Evolutionary conservation across 805 yeast species (phyloP), one percentile per base, ranked within the genome.

Genomic region (Suhomyces vadensis): DNA sequence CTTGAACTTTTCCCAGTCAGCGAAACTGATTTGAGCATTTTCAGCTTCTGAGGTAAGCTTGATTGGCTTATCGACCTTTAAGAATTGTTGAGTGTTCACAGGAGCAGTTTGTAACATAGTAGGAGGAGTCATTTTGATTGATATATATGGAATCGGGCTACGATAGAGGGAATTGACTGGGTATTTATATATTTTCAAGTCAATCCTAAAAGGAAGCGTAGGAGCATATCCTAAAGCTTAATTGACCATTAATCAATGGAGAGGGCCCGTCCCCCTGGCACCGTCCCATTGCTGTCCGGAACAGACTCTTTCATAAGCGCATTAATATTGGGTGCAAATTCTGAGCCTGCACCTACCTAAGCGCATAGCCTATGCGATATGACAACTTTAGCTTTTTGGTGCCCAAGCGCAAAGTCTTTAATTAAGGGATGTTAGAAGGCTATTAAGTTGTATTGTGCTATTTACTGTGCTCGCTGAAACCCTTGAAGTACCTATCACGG

Each of bases 401-500:
- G n/a, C n/a, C n/a, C n/a, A n/a, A n/a, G n/a, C n/a, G n/a, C n/a
- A n/a, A n/a, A n/a, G n/a, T n/a, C n/a, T n/a, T n/a, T n/a, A n/a
- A n/a, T n/a, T n/a, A n/a, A n/a, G n/a, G n/a, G n/a, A n/a, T n/a
- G n/a, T n/a, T n/a, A n/a, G n/a, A n/a, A n/a, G n/a, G n/a, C 14
- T 29, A 29, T 29, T 29, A n/a, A 14, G 33, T 27, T 39, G 14
- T 13, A 21, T 35, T 2, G 17, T n/a, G 9, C 20, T 35, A 60
- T 37, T 54, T 55, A 51, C 72, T 67, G 33, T 56, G 59, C 44
- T 61, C 67, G 49, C 67, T 76, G 59, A 87, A 87, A 26, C 89
- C 83, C 27, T 73, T 68, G 58, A 88, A 87, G 58, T 89, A 90
- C 50, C 91, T 73, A 25, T 83, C 86, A 57, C 96, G 77, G 58